A percentile compares a stretch with the other conserved stretches of the same genome.
phyloP scores from a whole-genome alignment of 495 filamentous ascomycete species.

The Penicillium atrosanguineum region DNA sequence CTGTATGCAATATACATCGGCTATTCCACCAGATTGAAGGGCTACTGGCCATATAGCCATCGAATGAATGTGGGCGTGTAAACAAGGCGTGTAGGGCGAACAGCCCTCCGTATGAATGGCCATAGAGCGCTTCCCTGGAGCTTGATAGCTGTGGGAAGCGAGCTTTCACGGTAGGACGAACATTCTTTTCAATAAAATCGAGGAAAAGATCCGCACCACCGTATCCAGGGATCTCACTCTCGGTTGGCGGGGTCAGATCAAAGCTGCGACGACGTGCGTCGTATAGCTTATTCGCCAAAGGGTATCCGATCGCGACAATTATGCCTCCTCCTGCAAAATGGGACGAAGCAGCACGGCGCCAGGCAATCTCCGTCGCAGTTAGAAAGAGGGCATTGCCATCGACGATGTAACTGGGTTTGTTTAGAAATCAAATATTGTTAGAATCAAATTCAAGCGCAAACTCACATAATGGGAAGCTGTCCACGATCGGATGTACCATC shows the following conservation, averaged over 20 bases:
- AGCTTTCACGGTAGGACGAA: slow-evolving; percentile 17
- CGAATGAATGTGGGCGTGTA: slow-evolving; percentile 19
- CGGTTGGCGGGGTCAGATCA: slow-evolving; percentile 23
- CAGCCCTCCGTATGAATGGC: slow-evolving; percentile 28
- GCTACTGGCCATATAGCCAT: slow-evolving; percentile 24
- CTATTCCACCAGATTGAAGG: slow-evolving; percentile 30
- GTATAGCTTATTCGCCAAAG: slow-evolving; percentile 19
- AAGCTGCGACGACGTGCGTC: slow-evolving; percentile 13
- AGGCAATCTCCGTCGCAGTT: slow-evolving; percentile 25
- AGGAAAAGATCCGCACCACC: slow-evolving; percentile 24
- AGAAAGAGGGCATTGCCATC: slow-evolving; percentile 29
- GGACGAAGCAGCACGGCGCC: slow-evolving; percentile 19
- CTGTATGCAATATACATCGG: slow-evolving; percentile 15
- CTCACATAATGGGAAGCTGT: slow-evolving; percentile 22
- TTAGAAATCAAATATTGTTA: background rate
- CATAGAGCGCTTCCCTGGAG: slow-evolving; percentile 21
- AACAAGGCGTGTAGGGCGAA: slow-evolving; percentile 27
- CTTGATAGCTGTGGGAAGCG: slow-evolving; percentile 12
- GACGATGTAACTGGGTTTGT: slow-evolving; percentile 20
- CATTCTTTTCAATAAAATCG: slow-evolving; percentile 21
- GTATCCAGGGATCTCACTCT: slow-evolving; percentile 6
- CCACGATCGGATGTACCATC: slow-evolving; percentile 1
- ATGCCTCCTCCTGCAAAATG: slow-evolving; percentile 20
- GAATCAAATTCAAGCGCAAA: background rate
- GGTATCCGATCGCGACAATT: slow-evolving; percentile 28